Evolutionary conservation across 2,329 filamentous ascomycete species (phyloP), one percentile per base, ranked within the genome.

Genomic region (Grosmannia huntii): DNA sequence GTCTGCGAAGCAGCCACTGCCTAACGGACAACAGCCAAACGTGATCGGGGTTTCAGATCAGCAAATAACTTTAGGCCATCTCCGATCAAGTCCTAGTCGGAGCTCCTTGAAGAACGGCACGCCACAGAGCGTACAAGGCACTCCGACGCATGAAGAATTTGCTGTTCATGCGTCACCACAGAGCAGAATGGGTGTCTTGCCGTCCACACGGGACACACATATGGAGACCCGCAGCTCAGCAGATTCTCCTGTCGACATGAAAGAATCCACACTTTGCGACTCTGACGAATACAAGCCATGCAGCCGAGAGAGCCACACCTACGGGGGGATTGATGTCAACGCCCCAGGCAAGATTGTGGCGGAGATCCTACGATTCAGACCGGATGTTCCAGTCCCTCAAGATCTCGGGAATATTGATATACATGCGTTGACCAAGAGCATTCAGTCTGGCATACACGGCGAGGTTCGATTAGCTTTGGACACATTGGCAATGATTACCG

Each of bases 391-490:
- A 0, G 75, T 77, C 2, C 77, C 90, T 21, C 75, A 80, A 25
- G 91, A 97, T 65, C 78, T 97, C 56, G 94, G 92, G 10, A 80
- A 90, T 23, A 88, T 97, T 62, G 92, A 99, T 67, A 86, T 97
- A 31, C 86, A 91, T 64, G 90, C 92, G 23, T 77, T 99, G 48
- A 96, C 86, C 0, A 87, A 90, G 75, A 90, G 90, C 66, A 75
- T 99, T 44, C 90, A 96, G 68, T 95, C 88, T 57, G 92, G 92
- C 0, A 87, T 97, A 50, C 86, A 90, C 65, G 85, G 84, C 5
- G 94, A 99, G 72, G 86, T 96, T n/a, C 84, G 92, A 11, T 73
- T 96, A 61, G 92, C 92, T 2, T 75, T 99, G 51, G 94, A 97
- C 69, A 89, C 87, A 0, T 75, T 99, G 41, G 84, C 84, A 11